Percentiles rank a stretch among this genome's conserved stretches.
Evolutionary conservation across 2,329 filamentous ascomycete species (phyloP).

Genomic region (Penicillium hordei): DNA sequence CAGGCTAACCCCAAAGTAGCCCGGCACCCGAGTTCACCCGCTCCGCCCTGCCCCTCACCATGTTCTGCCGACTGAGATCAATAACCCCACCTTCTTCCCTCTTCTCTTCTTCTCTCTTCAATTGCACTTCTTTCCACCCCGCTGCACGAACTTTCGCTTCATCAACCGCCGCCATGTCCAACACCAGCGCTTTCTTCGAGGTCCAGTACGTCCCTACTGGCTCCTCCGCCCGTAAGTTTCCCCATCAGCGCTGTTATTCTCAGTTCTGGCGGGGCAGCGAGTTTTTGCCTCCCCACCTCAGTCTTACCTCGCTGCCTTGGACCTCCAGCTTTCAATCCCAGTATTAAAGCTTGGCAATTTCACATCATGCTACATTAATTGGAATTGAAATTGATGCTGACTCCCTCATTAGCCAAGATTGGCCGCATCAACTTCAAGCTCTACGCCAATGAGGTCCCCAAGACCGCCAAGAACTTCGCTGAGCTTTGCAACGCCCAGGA

Average conservation of each 20-base stretch:
- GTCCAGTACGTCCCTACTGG: slow-evolving; percentile 57
- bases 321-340: background rate
- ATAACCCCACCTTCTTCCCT: slow-evolving; percentile 47
- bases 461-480: slow-evolving; percentile 82
- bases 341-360: slow-evolving; percentile 9
- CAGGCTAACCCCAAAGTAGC: slow-evolving; percentile 26
- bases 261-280: slow-evolving; percentile 18
- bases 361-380: slow-evolving; percentile 23
- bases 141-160: slow-evolving; percentile 37
- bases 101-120: slow-evolving; percentile 42
- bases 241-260: slow-evolving; percentile 12
- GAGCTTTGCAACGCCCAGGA: slow-evolving; percentile 78
- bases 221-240: slow-evolving; percentile 31
- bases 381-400: slow-evolving; percentile 16
- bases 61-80: slow-evolving; percentile 45
- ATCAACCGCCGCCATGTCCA: slow-evolving; percentile 71
- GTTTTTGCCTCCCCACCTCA: slow-evolving; percentile 10
- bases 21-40: slow-evolving; percentile 29
- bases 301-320: slow-evolving; percentile 1
- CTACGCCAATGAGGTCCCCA: slow-evolving; percentile 81
- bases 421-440: slow-evolving; percentile 89
- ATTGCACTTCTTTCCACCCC: slow-evolving; percentile 40
- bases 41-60: slow-evolving; percentile 39
- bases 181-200: slow-evolving; percentile 71
- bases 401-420: slow-evolving; percentile 57